Evolutionary conservation across 2,329 filamentous ascomycete species (phyloP).

Genomic region (Knoxdaviesia proteae): DNA sequence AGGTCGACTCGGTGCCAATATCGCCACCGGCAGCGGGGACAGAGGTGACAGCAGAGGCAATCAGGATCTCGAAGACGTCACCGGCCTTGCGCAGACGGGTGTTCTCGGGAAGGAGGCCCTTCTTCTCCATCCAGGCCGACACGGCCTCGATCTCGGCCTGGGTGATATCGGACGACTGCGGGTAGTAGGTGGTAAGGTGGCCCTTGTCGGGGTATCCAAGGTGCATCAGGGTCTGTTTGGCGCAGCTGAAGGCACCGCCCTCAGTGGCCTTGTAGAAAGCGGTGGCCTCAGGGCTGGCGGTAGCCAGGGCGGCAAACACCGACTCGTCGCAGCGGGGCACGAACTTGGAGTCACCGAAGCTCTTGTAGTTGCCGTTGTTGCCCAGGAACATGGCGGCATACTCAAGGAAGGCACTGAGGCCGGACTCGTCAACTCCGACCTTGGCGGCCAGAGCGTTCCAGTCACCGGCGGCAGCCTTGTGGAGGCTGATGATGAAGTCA

Average conservation of each 20-base stretch:
- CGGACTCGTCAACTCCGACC: conserved; percentile 39
- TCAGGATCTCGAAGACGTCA: conserved; percentile 48
- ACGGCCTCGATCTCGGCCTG: conserved; percentile 54
- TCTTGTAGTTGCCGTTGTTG: conserved; percentile 72
- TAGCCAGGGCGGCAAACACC: conserved; percentile 42
- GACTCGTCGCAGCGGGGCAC: conserved; percentile 48
- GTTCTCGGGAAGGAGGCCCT: conserved; percentile 54
- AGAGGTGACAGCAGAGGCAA: conserved; percentile 43
- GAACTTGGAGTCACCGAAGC: conserved; percentile 71
- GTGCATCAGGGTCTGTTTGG: conserved; percentile 45
- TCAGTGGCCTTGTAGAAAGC: conserved; percentile 45
- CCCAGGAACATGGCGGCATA: conserved; percentile 63
- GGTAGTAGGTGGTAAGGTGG: conserved; percentile 69
- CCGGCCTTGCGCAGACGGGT: conserved; percentile 49
- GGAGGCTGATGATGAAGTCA: conserved; percentile 56
- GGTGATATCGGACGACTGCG: conserved; percentile 52
- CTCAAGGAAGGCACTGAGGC: conserved; percentile 50
- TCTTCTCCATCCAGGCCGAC: conserved; percentile 51
- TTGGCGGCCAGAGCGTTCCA: conserved; percentile 48
- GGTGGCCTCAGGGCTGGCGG: conserved; percentile 36
- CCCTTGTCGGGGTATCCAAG: conserved; percentile 55
- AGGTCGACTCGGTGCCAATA: conserved; percentile 43
- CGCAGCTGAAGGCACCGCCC: conserved; percentile 51
- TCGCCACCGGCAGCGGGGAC: conserved; percentile 45
- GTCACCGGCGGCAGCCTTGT: conserved; percentile 45